These are phyloP conservation scores for Tympanopsis confertula DNA, from an alignment of 2,329 filamentous ascomycete genomes.

Conservation along the genomic window DNA sequence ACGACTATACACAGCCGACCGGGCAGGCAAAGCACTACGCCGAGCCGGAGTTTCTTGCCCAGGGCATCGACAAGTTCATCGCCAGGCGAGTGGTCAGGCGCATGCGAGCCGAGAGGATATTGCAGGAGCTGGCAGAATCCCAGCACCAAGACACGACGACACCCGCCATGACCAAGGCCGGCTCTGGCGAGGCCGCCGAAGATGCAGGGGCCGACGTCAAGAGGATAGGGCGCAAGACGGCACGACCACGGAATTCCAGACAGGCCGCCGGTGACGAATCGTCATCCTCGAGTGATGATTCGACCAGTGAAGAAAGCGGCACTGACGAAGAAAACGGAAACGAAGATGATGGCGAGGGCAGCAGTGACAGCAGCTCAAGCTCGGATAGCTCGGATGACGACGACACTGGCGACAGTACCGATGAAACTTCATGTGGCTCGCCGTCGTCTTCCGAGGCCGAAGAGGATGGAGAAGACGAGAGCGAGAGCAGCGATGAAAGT, in stretches of 20 bases:
- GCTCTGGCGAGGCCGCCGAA: conserved; percentile 1
- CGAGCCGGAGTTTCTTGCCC: conserved; percentile 37
- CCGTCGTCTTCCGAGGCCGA: conserved; percentile 25
- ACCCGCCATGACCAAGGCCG: too few relatives aligned
- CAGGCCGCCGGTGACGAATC: too few relatives aligned
- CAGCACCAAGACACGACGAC: too few relatives aligned
- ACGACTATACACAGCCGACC: conserved; percentile 27
- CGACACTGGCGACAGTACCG: conserved; percentile 14
- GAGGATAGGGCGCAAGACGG: too few relatives aligned
- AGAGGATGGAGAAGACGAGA: conserved; percentile 18
- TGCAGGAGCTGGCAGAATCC: conserved; percentile 39
- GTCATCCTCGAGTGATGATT: too few relatives aligned
- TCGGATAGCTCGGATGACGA: conserved; percentile 15
- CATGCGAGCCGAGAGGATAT: conserved; percentile 47
- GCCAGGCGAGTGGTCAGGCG: conserved; percentile 46
- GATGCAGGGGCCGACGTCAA: conserved; percentile 1
- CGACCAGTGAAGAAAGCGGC: too few relatives aligned
- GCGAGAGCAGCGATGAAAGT: conserved; percentile 15
- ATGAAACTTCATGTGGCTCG: conserved; percentile 26
- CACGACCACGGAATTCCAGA: too few relatives aligned
- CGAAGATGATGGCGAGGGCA: conserved; percentile 13
- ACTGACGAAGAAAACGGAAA: conserved; percentile 21
- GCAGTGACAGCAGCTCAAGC: conserved; percentile 20
- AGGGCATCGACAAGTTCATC: conserved; percentile 36
- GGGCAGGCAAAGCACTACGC: conserved; percentile 34